These are phyloP conservation scores for Malus asiatica DNA, from an alignment of 306 rosid genomes.

Conservation along the genomic window DNA sequence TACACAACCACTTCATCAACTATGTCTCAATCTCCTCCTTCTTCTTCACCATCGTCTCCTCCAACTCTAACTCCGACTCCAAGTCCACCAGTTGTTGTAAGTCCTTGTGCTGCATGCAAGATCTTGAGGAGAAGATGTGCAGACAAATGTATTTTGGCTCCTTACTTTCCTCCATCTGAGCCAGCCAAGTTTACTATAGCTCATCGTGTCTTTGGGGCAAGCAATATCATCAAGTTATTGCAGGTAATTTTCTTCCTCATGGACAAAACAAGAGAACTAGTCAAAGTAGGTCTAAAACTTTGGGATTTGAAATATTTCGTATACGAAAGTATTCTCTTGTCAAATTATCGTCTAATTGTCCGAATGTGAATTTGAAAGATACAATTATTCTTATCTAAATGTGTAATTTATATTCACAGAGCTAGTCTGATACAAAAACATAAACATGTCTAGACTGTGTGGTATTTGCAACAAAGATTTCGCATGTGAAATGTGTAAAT, in stretches of 20 bases:
- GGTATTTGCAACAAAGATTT: neutral
- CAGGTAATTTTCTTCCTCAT: constrained; percentile 41
- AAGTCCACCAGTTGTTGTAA: constrained; percentile 35
- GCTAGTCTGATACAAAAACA: no score
- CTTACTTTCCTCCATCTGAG: constrained; percentile 90
- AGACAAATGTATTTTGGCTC: constrained; percentile 81
- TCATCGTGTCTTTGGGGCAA: constrained; percentile 87
- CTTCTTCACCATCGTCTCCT: constrained; percentile 13
- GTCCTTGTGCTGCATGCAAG: constrained; percentile 94
- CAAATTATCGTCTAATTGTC: neutral
- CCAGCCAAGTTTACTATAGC: constrained; percentile 89
- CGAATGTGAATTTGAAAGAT: neutral
- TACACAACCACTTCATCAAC: constrained; percentile 18
- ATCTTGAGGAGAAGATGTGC: constrained; percentile 78
- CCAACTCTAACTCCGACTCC: constrained; percentile 10
- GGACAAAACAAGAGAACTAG: neutral
- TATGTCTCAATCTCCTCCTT: constrained; percentile 30
- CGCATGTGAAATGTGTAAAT: neutral
- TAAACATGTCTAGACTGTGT: no score
- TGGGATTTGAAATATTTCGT: neutral
- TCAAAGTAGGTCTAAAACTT: neutral
- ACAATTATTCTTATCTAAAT: neutral
- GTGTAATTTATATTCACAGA: neutral
- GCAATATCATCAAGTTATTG: constrained; percentile 89
- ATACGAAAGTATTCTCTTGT: neutral